Base-by-base conservation (phyloP, 805 yeast genomes). In the Osmozyma mogii region DNA sequence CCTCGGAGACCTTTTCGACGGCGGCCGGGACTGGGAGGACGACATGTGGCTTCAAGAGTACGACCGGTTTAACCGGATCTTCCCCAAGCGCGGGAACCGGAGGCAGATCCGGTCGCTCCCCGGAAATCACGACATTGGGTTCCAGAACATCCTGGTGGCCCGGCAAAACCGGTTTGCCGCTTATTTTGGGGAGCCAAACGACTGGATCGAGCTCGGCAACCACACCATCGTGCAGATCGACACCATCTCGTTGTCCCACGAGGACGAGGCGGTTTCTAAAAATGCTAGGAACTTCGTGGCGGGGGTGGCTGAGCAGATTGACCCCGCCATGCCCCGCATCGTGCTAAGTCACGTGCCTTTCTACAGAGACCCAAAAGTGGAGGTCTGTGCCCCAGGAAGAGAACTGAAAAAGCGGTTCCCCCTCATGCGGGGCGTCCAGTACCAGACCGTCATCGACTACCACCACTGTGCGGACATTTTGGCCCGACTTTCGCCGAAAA, bases 111-210 rank as follows among this genome's bases (percentile, higher is more conserved):
- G 57, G 19, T 54, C 65, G 2, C 47, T 71, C 6, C 95, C 96
- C 0, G 99, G 98, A 2, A 92, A 92, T 50, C 99, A 92, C 52
- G 99, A 92, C 50, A 84, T 94, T 40, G 99, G 99, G 0, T 89
- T 81, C 56, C 95, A 92, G 17, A 72, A 77, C 35, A 74, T 92
- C 10, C 63, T 74, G 11, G 64, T 67, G 15, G 54, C 63, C 1
- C 74, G 78, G 15, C 55, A 71, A 25, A 55, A 71, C 20, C 58
- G 97, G 41, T 92, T 88, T 54, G 57, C 69, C 22, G 58, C 77
- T 1, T 68, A 63, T 47, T 89, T 85, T 52, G 98, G 97, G 2
- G 74, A 73, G 23, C 60, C 92, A 1, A 72, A 72, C 43, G 66
- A 71, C 10, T 58, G 56, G 10, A 45, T 68, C 20, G 66, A 70